Conservation (phyloP, 1,284 basidiomycete genomes). For the Ustilago loliicola region DNA sequence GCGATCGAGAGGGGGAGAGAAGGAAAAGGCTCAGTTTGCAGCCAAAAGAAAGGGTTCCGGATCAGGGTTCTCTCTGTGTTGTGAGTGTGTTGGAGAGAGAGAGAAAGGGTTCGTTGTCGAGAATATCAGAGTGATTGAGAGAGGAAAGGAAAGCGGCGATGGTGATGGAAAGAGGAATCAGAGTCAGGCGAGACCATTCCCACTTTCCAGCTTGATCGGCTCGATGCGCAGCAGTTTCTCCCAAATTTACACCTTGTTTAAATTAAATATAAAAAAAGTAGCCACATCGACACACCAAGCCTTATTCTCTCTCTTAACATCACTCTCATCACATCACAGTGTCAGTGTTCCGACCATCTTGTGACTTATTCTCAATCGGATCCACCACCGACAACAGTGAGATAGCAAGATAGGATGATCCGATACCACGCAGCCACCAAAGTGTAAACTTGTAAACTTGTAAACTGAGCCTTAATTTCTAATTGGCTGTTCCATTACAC, state of each 20-base stretch:
- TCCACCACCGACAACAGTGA: neutral
- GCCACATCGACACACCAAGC: too few relatives aligned
- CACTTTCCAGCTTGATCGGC: constrained; percentile 41
- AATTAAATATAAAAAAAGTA: too few relatives aligned
- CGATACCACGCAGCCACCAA: neutral
- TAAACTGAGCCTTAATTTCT: neutral
- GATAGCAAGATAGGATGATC: neutral
- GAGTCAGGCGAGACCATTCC: neutral
- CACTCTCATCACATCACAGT: neutral
- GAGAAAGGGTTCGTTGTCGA: neutral
- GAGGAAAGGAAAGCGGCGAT: constrained; percentile 3
- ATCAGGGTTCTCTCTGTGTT: too few relatives aligned
- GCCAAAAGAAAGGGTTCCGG: constrained; percentile 10
- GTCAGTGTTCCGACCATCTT: too few relatives aligned
- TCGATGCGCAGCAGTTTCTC: constrained; percentile 27
- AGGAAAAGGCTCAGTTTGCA: too few relatives aligned
- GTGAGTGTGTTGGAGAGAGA: neutral
- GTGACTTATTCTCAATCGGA: too few relatives aligned
- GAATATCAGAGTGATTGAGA: neutral
- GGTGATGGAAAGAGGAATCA: constrained; percentile 5
- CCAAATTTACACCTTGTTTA: too few relatives aligned
- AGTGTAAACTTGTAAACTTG: too few relatives aligned
- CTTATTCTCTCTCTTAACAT: constrained; percentile 1
- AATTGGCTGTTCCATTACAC: neutral
- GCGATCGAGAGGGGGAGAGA: too few relatives aligned